Conservation (phyloP, 2,329 filamentous ascomycete genomes). For the Trichoderma cornu-damae region DNA sequence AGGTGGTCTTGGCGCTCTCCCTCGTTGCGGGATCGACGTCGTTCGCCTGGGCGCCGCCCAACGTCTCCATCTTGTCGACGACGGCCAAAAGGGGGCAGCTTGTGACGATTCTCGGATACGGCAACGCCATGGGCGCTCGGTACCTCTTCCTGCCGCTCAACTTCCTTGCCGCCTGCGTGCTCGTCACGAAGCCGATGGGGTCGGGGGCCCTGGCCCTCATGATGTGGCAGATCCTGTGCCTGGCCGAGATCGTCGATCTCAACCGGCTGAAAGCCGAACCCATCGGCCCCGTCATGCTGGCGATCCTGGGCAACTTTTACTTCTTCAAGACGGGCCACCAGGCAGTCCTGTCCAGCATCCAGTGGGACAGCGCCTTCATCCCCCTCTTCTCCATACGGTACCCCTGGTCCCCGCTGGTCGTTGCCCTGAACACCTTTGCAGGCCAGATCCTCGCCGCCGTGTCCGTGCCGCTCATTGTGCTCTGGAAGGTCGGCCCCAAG, state of each 20-base stretch:
- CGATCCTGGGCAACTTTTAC: slow-evolving; percentile 84
- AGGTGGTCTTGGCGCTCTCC: slow-evolving; percentile 71
- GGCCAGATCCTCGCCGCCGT: slow-evolving; percentile 79
- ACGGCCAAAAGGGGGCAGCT: slow-evolving; percentile 42
- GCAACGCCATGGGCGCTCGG: slow-evolving; percentile 85
- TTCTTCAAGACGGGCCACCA: slow-evolving; percentile 99
- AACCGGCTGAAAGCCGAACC: slow-evolving; percentile 58
- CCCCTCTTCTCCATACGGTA: slow-evolving; percentile 77
- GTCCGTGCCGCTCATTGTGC: slow-evolving; percentile 70
- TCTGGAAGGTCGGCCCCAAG: slow-evolving; percentile 86
- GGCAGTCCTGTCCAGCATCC: slow-evolving; percentile 77
- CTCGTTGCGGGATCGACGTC: slow-evolving; percentile 79
- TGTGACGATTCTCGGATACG: slow-evolving; percentile 82
- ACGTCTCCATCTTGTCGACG: slow-evolving; percentile 64
- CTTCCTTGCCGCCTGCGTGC: slow-evolving; percentile 67
- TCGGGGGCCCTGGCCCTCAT: slow-evolving; percentile 76
- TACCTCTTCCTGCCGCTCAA: slow-evolving; percentile 81
- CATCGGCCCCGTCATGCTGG: slow-evolving; percentile 79
- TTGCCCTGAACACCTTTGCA: slow-evolving; percentile 82
- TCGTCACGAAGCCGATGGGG: slow-evolving; percentile 93
- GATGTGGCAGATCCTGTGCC: slow-evolving; percentile 81
- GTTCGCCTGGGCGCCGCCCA: slow-evolving; percentile 80
- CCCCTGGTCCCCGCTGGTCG: slow-evolving; percentile 79
- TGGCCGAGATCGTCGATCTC: slow-evolving; percentile 60
- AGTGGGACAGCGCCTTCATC: slow-evolving; percentile 95